These are phyloP conservation scores for Suhomyces sp. DNA, from an alignment of 805 yeast species.

Conservation along the genomic window DNA sequence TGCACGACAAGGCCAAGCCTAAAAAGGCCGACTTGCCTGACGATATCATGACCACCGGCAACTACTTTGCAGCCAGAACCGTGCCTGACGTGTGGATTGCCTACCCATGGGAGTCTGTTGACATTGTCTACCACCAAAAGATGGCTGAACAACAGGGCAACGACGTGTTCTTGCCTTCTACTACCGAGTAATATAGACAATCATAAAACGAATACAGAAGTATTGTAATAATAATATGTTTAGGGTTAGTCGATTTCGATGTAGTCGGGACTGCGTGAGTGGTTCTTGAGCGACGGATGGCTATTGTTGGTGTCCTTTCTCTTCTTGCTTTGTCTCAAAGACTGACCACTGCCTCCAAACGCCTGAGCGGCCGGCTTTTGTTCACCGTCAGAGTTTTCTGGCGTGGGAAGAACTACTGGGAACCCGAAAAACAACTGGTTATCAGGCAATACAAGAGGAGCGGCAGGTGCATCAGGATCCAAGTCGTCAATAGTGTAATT, in stretches of 20 bases:
- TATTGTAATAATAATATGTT: background rate
- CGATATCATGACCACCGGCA: constrained; percentile 55
- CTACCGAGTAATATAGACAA: constrained; percentile 11
- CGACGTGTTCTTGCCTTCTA: constrained; percentile 48
- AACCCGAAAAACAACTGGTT: constrained; percentile 93
- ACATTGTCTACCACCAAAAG: constrained; percentile 69
- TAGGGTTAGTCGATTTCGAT: constrained; percentile 68
- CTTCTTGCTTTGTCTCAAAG: constrained; percentile 67
- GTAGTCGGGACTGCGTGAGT: constrained; percentile 70
- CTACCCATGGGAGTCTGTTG: constrained; percentile 82
- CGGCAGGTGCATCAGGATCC: constrained; percentile 62
- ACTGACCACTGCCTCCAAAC: constrained; percentile 71
- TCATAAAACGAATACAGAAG: background rate
- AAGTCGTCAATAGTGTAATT: constrained; percentile 40
- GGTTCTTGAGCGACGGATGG: constrained; percentile 57
- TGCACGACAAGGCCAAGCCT: constrained; percentile 71
- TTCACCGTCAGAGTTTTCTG: constrained; percentile 22
- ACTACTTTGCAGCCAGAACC: constrained; percentile 69
- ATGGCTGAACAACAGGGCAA: constrained; percentile 74
- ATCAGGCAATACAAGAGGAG: constrained; percentile 68
- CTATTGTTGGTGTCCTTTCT: constrained; percentile 54
- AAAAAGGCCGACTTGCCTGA: constrained; percentile 71
- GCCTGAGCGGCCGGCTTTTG: constrained; percentile 20
- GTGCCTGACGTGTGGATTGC: constrained; percentile 84
- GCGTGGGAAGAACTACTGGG: constrained; percentile 57